These are phyloP conservation scores for Ambispora gerdemannii DNA, from an alignment of 192 early-diverging fungal species.

Conservation along the genomic window DNA sequence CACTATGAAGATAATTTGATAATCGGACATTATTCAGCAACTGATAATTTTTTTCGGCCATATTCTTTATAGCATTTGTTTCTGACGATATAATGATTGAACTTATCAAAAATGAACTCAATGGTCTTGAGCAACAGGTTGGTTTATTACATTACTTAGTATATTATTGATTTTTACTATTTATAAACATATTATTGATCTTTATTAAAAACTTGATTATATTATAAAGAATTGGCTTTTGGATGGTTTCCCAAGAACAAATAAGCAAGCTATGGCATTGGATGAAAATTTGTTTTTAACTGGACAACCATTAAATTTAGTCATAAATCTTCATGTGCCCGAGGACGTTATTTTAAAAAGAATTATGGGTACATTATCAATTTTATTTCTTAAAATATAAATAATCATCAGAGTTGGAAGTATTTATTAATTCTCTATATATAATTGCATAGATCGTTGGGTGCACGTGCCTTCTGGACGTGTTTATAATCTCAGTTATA, in stretches of 20 bases:
- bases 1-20: no score
- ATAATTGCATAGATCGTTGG: constrained; percentile 77
- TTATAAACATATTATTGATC: background rate
- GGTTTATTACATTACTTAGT: constrained; percentile 18
- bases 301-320: constrained; percentile 71
- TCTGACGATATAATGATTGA: constrained; percentile 68
- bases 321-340: constrained; percentile 89
- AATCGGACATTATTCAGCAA: no score
- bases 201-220: constrained; percentile 30
- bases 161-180: constrained; percentile 3
- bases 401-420: no score
- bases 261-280: constrained; percentile 75
- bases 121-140: constrained; percentile 41
- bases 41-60: background rate
- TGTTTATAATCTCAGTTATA: constrained; percentile 92
- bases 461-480: constrained; percentile 88
- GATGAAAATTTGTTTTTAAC: constrained; percentile 53
- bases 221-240: constrained; percentile 68
- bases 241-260: constrained; percentile 89
- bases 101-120: constrained; percentile 63
- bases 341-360: constrained; percentile 85
- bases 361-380: constrained; percentile 74
- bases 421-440: no score
- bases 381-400: no score
- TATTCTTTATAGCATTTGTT: constrained; percentile 48